These are phyloP conservation scores for Hydnomerulius pinastri DNA, from an alignment of 768 basidiomycete species.

Conservation along the genomic window DNA sequence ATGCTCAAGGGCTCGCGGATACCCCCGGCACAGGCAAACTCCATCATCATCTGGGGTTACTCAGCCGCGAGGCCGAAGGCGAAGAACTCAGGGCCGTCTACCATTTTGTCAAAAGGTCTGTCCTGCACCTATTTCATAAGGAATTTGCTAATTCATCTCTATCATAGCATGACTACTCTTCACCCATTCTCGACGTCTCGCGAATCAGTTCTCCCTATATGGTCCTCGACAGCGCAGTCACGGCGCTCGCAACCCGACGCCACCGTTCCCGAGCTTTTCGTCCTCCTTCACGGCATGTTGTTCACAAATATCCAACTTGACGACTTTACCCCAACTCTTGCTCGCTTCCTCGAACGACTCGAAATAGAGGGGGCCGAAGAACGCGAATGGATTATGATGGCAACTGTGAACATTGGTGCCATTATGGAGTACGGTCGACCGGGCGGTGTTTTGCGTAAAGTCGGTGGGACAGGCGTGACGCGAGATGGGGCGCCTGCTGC, in stretches of 20 bases:
- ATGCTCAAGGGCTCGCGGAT: conserved; percentile 80
- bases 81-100: conserved; percentile 87
- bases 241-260: conserved; percentile 79
- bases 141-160: conserved; percentile 6
- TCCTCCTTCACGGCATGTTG: conserved; percentile 94
- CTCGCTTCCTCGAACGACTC: conserved; percentile 84
- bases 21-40: conserved; percentile 93
- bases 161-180: conserved; percentile 79
- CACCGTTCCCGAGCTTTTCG: conserved; percentile 74
- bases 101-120: conserved; percentile 93
- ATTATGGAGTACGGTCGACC: conserved; percentile 87
- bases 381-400: conserved; percentile 98
- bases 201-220: conserved; percentile 88
- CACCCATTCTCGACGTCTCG: conserved; percentile 88
- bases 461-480: conserved; percentile 47
- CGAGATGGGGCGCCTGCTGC: conserved; percentile 37
- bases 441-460: conserved; percentile 65
- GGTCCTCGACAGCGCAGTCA: conserved; percentile 66
- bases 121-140: neutral
- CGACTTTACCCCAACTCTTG: conserved; percentile 79
- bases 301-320: conserved; percentile 96
- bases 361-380: conserved; percentile 79
- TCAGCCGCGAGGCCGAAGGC: conserved; percentile 79
- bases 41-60: conserved; percentile 90
- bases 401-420: conserved; percentile 75